Conservation (phyloP, 192 early-diverging fungal species). For the Phlyctochytrium bullatum region DNA sequence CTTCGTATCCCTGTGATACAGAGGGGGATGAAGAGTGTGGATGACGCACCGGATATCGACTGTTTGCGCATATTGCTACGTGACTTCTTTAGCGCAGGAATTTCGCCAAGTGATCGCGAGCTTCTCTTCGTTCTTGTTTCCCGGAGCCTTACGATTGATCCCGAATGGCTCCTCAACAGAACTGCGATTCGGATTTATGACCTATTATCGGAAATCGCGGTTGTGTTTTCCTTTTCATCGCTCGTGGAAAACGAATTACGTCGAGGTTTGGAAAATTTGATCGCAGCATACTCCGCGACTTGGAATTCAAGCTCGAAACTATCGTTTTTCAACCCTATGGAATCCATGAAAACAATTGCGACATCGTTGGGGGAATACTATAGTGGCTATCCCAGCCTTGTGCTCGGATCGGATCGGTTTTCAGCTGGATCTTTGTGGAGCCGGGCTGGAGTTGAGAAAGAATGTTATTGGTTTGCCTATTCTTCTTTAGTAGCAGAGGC, state of each 20-base stretch:
- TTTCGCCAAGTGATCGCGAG: not conserved
- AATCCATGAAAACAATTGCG: slow-evolving; percentile 17
- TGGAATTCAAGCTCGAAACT: not conserved
- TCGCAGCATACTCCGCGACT: not conserved
- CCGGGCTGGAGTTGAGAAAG: slow-evolving; percentile 11
- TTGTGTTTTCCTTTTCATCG: not conserved
- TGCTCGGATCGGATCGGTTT: not conserved
- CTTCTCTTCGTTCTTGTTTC: not conserved
- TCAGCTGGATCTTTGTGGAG: not conserved
- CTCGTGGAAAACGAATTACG: not conserved
- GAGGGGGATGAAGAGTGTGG: not conserved
- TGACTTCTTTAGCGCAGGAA: not conserved
- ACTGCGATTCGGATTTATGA: slow-evolving; percentile 22
- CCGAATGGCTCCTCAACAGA: slow-evolving; percentile 25
- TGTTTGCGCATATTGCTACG: not conserved
- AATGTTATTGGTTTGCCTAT: slow-evolving; percentile 25
- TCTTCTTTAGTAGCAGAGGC: slow-evolving; percentile 24
- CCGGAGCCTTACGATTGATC: slow-evolving; percentile 20
- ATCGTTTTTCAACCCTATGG: slow-evolving; percentile 22
- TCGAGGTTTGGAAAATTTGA: slow-evolving; percentile 12
- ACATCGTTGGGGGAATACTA: slow-evolving; percentile 17
- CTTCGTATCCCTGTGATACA: slow-evolving; percentile 1
- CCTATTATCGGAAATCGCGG: slow-evolving; percentile 11
- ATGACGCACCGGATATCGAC: not conserved
- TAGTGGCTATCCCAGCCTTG: slow-evolving; percentile 19